Conservation (phyloP, 495 filamentous ascomycete genomes). For the Apiosordaria backusii region DNA sequence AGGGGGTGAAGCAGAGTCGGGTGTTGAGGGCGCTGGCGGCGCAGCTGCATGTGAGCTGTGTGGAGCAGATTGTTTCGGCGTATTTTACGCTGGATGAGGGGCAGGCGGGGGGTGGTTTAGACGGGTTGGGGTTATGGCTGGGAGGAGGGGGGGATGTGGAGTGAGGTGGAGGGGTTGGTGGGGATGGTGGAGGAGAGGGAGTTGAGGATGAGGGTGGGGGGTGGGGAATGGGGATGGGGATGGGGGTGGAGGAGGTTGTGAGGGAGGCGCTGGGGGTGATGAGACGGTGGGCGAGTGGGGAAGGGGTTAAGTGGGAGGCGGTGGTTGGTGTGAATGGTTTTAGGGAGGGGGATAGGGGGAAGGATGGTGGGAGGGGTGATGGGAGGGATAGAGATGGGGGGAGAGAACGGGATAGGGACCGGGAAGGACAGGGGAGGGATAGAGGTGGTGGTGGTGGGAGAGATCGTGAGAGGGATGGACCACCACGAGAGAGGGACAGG, state of each 20-base stretch:
- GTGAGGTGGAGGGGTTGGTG: constrained; percentile 14
- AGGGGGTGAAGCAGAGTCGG: constrained; percentile 14
- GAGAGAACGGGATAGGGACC: constrained; percentile 1
- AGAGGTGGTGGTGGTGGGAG: neutral
- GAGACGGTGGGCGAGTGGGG: constrained; percentile 31
- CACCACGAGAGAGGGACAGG: neutral
- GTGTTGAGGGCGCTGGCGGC: constrained; percentile 30
- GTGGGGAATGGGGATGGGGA: no score
- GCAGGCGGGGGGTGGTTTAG: constrained; percentile 15
- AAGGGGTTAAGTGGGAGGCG: constrained; percentile 35
- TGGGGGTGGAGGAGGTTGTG: constrained; percentile 30
- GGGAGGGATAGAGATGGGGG: constrained; percentile 7
- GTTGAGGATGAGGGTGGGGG: constrained; percentile 17
- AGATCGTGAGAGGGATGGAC: neutral
- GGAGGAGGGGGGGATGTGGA: constrained; percentile 28
- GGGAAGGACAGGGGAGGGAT: neutral
- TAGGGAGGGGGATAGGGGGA: constrained; percentile 11
- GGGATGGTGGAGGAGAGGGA: constrained; percentile 25
- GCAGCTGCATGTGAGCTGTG: constrained; percentile 37
- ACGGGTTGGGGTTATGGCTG: constrained; percentile 20
- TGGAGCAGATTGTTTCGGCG: constrained; percentile 35
- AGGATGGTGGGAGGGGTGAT: constrained; percentile 10
- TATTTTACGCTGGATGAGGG: constrained; percentile 27
- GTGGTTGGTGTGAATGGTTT: no score
- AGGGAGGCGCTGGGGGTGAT: constrained; percentile 26